Conservation (phyloP, 768 basidiomycete genomes). For the Hemileccinum impolitum region DNA sequence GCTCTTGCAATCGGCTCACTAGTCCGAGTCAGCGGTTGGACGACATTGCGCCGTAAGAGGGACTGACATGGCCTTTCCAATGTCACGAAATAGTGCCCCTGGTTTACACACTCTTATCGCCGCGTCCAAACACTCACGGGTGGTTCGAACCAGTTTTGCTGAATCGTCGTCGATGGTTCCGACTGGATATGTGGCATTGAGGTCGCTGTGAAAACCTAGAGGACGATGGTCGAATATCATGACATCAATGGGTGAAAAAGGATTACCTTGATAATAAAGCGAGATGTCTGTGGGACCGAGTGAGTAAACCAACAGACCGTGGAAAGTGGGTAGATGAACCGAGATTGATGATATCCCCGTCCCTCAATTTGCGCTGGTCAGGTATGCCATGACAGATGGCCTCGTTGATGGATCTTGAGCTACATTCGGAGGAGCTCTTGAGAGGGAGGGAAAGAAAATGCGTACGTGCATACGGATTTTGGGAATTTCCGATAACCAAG, state of each 20-base stretch:
- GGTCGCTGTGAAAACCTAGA: slow-evolving; percentile 84
- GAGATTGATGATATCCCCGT: slow-evolving; percentile 97
- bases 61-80: slow-evolving; percentile 81
- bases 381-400: slow-evolving; percentile 97
- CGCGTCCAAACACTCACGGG: slow-evolving; percentile 81
- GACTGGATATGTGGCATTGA: slow-evolving; percentile 92
- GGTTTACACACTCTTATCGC: slow-evolving; percentile 94
- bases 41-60: slow-evolving; percentile 8
- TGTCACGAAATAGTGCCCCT: slow-evolving; percentile 82
- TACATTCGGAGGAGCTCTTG: slow-evolving; percentile 1
- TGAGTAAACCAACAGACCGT: slow-evolving; percentile 16
- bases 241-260: slow-evolving; percentile 3
- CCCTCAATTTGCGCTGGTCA: slow-evolving; percentile 74
- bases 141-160: slow-evolving; percentile 73
- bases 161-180: slow-evolving; percentile 83
- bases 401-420: slow-evolving; percentile 82
- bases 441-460: slow-evolving; percentile 15
- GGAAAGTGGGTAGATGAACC: slow-evolving; percentile 42
- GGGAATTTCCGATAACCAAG: slow-evolving; percentile 89
- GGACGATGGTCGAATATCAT: background rate
- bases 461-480: slow-evolving; percentile 95
- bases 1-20: slow-evolving; percentile 84
- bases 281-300: slow-evolving; percentile 57
- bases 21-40: slow-evolving; percentile 11
- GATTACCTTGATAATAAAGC: slow-evolving; percentile 70